phyloP scores from a whole-genome alignment of 257 asterid species.

The Agastache rugosa region DNA sequence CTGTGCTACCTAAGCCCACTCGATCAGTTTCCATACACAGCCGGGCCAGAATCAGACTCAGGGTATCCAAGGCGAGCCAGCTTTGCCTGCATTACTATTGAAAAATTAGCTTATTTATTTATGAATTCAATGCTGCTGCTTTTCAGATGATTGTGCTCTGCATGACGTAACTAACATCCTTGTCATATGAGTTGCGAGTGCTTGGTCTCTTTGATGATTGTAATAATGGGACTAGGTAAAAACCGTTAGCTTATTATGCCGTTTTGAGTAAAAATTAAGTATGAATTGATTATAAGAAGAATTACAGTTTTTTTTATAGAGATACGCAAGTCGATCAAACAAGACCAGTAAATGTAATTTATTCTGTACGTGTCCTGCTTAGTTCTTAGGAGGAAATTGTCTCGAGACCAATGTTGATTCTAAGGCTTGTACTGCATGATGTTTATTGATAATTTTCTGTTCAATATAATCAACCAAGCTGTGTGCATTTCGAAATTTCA shows the following conservation, averaged over 20 bases:
- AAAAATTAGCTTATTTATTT: neutral
- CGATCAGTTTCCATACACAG: neutral
- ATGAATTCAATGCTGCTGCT: neutral
- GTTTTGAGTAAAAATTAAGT: conserved; percentile 2
- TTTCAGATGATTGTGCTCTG: neutral
- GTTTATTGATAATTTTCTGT: conserved; percentile 22
- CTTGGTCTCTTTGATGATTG: conserved; percentile 13
- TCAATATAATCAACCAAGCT: conserved; percentile 7
- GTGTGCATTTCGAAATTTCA: conserved; percentile 24
- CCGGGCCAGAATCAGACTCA: neutral
- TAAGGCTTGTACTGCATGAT: conserved; percentile 4
- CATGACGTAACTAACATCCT: conserved; percentile 9
- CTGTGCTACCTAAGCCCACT: neutral
- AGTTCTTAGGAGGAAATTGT: neutral
- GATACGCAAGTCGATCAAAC: neutral
- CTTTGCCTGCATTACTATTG: neutral
- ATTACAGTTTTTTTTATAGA: neutral
- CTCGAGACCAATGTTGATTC: neutral
- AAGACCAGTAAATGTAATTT: neutral
- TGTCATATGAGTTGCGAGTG: conserved; percentile 3
- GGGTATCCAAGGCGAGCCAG: neutral
- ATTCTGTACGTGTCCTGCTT: neutral
- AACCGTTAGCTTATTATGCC: neutral
- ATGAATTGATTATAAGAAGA: conserved; percentile 9
- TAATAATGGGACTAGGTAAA: neutral